A percentile compares a stretch with the other conserved stretches of the same genome.
These are phyloP conservation scores for Candida verbasci DNA, from an alignment of 805 yeast genomes.

Conservation along the genomic window DNA sequence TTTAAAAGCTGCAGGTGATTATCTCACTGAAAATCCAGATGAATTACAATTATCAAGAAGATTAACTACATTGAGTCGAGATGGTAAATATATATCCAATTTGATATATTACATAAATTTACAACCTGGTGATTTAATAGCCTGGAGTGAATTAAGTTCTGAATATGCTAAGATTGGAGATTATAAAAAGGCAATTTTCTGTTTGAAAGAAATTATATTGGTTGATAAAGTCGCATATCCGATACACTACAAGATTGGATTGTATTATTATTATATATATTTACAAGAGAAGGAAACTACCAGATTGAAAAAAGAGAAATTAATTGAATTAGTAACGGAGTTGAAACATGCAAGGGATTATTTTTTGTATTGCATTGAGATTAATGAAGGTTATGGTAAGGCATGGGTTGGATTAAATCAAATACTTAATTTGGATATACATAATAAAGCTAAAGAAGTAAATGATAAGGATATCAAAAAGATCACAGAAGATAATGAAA, in stretches of 20 bases:
- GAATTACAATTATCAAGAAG: conserved; percentile 35
- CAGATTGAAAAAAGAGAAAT: conserved; percentile 26
- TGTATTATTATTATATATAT: conserved; percentile 26
- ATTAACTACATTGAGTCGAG: conserved; percentile 29
- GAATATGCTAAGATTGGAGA: conserved; percentile 59
- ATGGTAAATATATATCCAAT: conserved; percentile 45
- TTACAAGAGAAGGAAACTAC: conserved; percentile 15
- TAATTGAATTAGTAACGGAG: conserved; percentile 19
- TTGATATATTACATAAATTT: conserved; percentile 53
- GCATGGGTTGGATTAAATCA: conserved; percentile 70
- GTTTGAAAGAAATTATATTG: conserved; percentile 67
- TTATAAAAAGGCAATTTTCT: conserved; percentile 60
- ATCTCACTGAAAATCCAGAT: conserved; percentile 27
- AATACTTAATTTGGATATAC: conserved; percentile 18
- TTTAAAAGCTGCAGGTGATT: conserved; percentile 20
- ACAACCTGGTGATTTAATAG: conserved; percentile 69
- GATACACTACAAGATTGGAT: conserved; percentile 59
- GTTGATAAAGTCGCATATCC: conserved; percentile 68
- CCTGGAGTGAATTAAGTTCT: conserved; percentile 75
- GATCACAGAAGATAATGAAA: not conserved
- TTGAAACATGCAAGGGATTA: conserved; percentile 37
- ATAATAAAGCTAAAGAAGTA: no score
- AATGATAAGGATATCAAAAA: no score
- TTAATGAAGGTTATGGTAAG: conserved; percentile 62
- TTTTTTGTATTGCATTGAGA: conserved; percentile 69